phyloP scores from a whole-genome alignment of 164 flowering plant genomes.

The Liriodendron chinense region DNA sequence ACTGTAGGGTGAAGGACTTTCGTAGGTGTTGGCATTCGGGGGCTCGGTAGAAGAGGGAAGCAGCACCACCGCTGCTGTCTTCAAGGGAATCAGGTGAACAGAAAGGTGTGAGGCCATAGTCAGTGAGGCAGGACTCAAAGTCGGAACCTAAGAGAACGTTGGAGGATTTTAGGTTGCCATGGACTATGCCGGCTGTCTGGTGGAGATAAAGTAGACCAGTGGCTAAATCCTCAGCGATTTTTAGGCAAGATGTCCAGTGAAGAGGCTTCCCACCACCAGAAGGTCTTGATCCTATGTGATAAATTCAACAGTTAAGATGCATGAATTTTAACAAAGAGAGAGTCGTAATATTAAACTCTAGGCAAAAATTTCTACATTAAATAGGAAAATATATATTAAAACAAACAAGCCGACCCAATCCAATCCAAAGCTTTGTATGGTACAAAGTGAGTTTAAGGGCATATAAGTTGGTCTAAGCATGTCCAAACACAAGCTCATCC shows the following conservation, averaged over 20 bases:
- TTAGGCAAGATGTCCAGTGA: constrained; percentile 98
- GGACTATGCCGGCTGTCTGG: constrained; percentile 70
- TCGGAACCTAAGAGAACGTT: constrained; percentile 86
- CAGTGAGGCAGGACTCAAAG: constrained; percentile 94
- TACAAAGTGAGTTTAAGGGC: too few relatives aligned
- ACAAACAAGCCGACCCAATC: too few relatives aligned
- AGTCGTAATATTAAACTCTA: too few relatives aligned
- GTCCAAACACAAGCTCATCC: too few relatives aligned
- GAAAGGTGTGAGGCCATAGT: constrained; percentile 71
- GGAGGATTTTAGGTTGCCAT: constrained; percentile 95
- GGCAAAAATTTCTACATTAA: too few relatives aligned
- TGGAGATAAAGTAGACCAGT: constrained; percentile 79
- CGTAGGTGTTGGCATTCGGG: constrained; percentile 69
- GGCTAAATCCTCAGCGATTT: constrained; percentile 92
- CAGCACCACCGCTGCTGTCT: constrained; percentile 63
- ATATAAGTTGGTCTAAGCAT: too few relatives aligned
- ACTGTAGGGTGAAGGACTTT: constrained; percentile 49
- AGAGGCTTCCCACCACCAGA: constrained; percentile 91
- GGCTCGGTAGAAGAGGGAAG: constrained; percentile 80
- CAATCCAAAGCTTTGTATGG: too few relatives aligned
- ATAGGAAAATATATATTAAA: too few relatives aligned
- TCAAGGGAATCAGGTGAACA: constrained; percentile 59
- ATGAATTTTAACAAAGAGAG: too few relatives aligned
- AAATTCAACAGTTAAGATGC: not conserved
- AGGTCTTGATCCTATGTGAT: constrained; percentile 64